Percentiles rank a stretch among this genome's conserved stretches.
These are phyloP conservation scores for Uronychia setigera DNA, from an alignment of 73 alveolate species.

Conservation along the genomic window DNA sequence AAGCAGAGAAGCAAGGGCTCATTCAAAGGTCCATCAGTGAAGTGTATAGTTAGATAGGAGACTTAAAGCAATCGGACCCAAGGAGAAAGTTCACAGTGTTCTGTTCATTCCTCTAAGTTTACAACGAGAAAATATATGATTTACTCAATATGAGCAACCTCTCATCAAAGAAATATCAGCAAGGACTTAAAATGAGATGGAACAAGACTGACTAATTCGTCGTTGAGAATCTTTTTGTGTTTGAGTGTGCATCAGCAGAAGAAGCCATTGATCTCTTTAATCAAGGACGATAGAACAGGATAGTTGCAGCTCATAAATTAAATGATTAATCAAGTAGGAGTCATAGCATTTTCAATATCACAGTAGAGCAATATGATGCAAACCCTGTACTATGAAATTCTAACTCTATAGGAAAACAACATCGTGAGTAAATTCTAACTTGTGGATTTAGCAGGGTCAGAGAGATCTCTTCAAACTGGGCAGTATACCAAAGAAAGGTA, in stretches of 20 bases:
- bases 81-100: conserved; percentile 3
- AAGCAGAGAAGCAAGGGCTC: no score
- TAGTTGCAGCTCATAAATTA: conserved; percentile 73
- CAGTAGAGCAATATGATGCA: conserved; percentile 68
- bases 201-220: conserved; percentile 62
- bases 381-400: no score
- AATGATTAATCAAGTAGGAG: conserved; percentile 69
- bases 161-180: no score
- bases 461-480: conserved; percentile 79
- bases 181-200: conserved; percentile 75
- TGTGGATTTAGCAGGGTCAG: conserved; percentile 96
- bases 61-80: no score
- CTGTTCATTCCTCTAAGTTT: conserved; percentile 61
- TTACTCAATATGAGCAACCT: conserved; percentile 41
- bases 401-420: conserved; percentile 58
- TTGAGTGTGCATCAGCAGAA: conserved; percentile 62
- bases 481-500: conserved; percentile 75
- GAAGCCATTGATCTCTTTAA: conserved; percentile 70
- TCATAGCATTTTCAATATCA: conserved; percentile 78
- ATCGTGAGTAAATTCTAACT: conserved; percentile 75
- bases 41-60: no score
- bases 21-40: no score
- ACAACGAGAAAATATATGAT: conserved; percentile 83
- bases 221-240: conserved; percentile 71
- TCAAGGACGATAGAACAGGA: conserved; percentile 65